phyloP scores from a whole-genome alignment of 768 basidiomycete genomes.

The Baorangia bicolor region DNA sequence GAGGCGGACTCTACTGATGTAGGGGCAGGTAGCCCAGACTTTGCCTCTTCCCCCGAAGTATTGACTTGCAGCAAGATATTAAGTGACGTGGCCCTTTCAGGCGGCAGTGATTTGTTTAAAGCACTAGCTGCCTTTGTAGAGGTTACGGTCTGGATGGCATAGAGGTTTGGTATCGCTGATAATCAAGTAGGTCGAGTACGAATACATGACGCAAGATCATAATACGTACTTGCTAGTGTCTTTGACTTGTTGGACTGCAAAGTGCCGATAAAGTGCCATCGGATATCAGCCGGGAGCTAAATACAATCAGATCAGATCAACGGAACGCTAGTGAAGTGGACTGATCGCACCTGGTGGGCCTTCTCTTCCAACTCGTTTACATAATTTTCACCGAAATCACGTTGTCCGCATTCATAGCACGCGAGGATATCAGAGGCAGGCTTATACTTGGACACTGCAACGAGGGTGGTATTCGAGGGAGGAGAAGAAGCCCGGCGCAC shows the following conservation, averaged over 20 bases:
- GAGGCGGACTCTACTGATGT: slow-evolving; percentile 29
- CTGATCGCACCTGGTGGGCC: slow-evolving; percentile 57
- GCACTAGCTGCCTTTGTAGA: slow-evolving; percentile 78
- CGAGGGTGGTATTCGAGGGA: slow-evolving; percentile 44
- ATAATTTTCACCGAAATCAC: slow-evolving; percentile 98
- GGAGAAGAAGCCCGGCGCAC: slow-evolving; percentile 39
- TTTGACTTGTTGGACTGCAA: slow-evolving; percentile 95
- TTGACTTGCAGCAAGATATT: slow-evolving; percentile 92
- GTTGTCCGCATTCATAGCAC: slow-evolving; percentile 77
- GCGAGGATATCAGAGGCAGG: slow-evolving; percentile 83
- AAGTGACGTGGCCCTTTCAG: slow-evolving; percentile 57
- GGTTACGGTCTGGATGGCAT: slow-evolving; percentile 82
- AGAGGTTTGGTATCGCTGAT: slow-evolving; percentile 83
- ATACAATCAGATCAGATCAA: slow-evolving; percentile 9
- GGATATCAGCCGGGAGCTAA: slow-evolving; percentile 84
- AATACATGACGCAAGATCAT: neutral
- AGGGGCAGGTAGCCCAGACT: slow-evolving; percentile 80
- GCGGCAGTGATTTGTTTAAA: slow-evolving; percentile 69
- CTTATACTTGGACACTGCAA: slow-evolving; percentile 94
- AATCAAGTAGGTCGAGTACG: slow-evolving; percentile 2
- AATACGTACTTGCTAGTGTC: slow-evolving; percentile 66
- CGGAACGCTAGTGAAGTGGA: neutral
- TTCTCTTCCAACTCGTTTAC: slow-evolving; percentile 92
- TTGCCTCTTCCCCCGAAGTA: slow-evolving; percentile 88
- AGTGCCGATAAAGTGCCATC: slow-evolving; percentile 97